Evolutionary conservation across 352 stramenopile genomes (phyloP), one percentile per base, ranked within the genome.

Genomic region (Pythium angustatum): DNA sequence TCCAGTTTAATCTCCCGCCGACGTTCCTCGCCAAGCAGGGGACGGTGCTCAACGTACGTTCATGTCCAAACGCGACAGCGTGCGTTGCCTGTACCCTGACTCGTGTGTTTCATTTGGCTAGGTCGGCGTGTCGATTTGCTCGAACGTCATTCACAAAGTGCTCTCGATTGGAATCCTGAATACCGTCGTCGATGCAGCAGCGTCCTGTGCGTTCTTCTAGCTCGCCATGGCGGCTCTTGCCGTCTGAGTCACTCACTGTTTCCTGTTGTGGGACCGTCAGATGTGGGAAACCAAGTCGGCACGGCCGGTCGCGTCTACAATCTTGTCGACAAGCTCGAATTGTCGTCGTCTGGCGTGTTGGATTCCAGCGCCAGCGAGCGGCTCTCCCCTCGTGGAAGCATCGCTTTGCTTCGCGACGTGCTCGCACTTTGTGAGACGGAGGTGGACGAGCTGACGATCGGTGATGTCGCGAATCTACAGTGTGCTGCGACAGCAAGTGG

Each of bases 21-120:
- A 15, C 34, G 31, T 64, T 70, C 45, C 27, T 70, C 10, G 63
- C 63, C n/a, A 70, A 43, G n/a, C 33, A 65, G 17, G 49, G 48
- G 0, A 15, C 10, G 1, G n/a, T 50, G 6, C 19, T 70, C 12
- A 55, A 65, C 55, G 63, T 65, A 28, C 10, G 61, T 45, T 28
- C 9, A 38, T 17, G n/a, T 44, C 3, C n/a, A n/a, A n/a, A n/a
- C n/a, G n/a, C n/a, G n/a, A n/a, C n/a, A n/a, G n/a, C n/a, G n/a
- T n/a, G n/a, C n/a, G n/a, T n/a, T n/a, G n/a, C n/a, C n/a, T n/a
- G n/a, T n/a, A n/a, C n/a, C n/a, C n/a, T n/a, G n/a, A n/a, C n/a
- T n/a, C 12, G 27, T 55, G 33, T 26, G 8, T 30, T 38, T 31
- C 27, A 44, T 24, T n/a, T 15, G 21, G 26, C n/a, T 40, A 64